Base-by-base conservation (phyloP, 495 filamentous ascomycete genomes). In the Aspergillus bertholletiae region DNA sequence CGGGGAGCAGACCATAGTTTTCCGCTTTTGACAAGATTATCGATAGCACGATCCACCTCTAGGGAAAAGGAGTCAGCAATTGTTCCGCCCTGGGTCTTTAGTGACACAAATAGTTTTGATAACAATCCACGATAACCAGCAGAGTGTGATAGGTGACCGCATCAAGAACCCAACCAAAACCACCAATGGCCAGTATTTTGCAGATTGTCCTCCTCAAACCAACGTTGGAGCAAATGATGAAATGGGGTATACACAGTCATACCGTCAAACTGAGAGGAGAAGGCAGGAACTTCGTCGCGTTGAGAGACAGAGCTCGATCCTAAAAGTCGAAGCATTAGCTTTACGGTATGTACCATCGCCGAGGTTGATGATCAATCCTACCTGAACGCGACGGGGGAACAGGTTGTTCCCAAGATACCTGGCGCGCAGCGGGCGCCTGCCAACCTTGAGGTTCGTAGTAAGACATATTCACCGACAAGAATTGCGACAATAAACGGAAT, bases 11-110 rank as follows among this genome's bases (percentile, higher is more conserved):
- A 79, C 75, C 92, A 96, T 75, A 92, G 84, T 78, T 97, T 97
- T 26, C 92, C 92, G 71, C 90, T 96, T 80, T 96, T 96, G 62
- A 89, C 80, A 49, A 98, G 82, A 70, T 98, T 98, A 64, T 98
- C 94, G 64, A 92, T 80, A 58, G 94, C 94, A 60, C 94, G 87
- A 50, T 97, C 93, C 64, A 98, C 89, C 87, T 98, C 94, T 97
- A 63, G n/a, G 59, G 30, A 55, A 35, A n/a, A 51, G 39, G 50
- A 57, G 62, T 74, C 45, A 73, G 65, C 53, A 50, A 60, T 51
- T 39, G 37, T 23, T 59, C 57, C 55, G 55, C 34, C 26, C 37
- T n/a, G 30, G 7, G 18, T 20, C 45, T 9, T 41, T 24, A 23
- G 27, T 24, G 8, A 34, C 23, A 43, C 47, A 8, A 23, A 12